Base-by-base conservation (phyloP, 2,329 filamentous ascomycete genomes). In the Talaromyces sp. region DNA sequence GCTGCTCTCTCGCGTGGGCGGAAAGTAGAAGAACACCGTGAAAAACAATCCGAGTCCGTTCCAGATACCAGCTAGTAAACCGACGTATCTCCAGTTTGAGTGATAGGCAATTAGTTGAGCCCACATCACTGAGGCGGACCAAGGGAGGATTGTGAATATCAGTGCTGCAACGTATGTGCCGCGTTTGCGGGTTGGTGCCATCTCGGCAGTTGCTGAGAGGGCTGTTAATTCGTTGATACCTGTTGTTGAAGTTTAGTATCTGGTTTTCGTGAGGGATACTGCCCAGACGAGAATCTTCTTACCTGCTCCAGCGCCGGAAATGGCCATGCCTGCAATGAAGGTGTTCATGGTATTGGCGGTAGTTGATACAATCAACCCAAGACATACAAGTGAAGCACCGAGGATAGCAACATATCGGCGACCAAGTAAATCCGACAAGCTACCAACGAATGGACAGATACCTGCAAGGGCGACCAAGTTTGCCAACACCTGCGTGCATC, bases 141-240 rank as follows among this genome's bases (percentile, higher is more conserved):
- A 87, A 0, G 84, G 84, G 1, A 85, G 62, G 58, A 87, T 84
- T 56, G 81, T 84, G 64, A 86, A 78, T 46, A 86, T 80, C 13
- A 88, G 71, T 0, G 78, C 69, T 11, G 81, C 81, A 22, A 87
- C 81, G 65, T 87, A 88, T 65, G 80, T 80, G 31, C 84, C 86
- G 50, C 87, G 81, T 69, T 87, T 83, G 17, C 80, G 76, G 19
- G 83, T 83, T 1, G 87, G 86, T 0, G 84, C 87, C 60, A 89
- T 78, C 67, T 89, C 86, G 2, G 84, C 84, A 1, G 85, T 86
- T 35, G 81, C 86, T 28, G 86, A 85, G 8, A 89, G 75, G 4
- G 86, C 85, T 5, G 84, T 89, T 35, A 89, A 74, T 69, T 89
- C 86, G 63, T 85, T 85, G 60, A 89, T 80, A 13, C 86, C 86